Evolutionary conservation across 257 asterid genomes (phyloP), one percentile per base, ranked within the genome.

Genomic region (Solanum neorickii): DNA sequence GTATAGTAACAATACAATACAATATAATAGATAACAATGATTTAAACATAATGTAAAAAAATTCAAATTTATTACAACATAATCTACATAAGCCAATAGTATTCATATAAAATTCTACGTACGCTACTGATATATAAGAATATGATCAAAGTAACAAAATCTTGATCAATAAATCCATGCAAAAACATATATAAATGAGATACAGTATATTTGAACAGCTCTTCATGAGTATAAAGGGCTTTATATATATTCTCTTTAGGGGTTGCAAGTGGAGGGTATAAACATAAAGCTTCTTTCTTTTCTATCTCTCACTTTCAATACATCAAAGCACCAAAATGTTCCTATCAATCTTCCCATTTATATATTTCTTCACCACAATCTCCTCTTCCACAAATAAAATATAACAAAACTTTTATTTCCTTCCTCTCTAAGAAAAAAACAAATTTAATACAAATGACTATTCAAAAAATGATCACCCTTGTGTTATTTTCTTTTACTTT

Each of bases 251-350:
- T 90, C 89, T 72, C 84, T 89, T 82, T 3, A 11, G 84, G 9
- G 41, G 90, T 88, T 88, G 87, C 88, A 87, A 91, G 91, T 92
- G 93, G 70, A 87, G 88, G 86, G 92, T 89, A 94, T 89, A 90
- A 91, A 86, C 92, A 92, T 89, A 94, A 91, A 94, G 94, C 94
- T 88, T 86, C 89, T 94, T 94, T 93, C 88, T 86, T 89, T 42
- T 88, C 80, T 62, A 88, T 86, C 87, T 89, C 90, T 82, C 88
- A 83, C 88, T 65, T 77, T 65, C 87, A 86, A 68, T 83, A 89
- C 82, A 90, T 91, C 70, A 77, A 77, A 82, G 87, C 94, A 89
- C 90, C 88, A 89, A 90, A 74, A 87, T 90, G 66, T 88, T 83
- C 91, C 91, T 87, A 85, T 90, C 91, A 90, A 77, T 86, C 89